These are phyloP conservation scores for Conidiobolus incongruus DNA, from an alignment of 371 early-diverging fungal genomes.

Conservation along the genomic window DNA sequence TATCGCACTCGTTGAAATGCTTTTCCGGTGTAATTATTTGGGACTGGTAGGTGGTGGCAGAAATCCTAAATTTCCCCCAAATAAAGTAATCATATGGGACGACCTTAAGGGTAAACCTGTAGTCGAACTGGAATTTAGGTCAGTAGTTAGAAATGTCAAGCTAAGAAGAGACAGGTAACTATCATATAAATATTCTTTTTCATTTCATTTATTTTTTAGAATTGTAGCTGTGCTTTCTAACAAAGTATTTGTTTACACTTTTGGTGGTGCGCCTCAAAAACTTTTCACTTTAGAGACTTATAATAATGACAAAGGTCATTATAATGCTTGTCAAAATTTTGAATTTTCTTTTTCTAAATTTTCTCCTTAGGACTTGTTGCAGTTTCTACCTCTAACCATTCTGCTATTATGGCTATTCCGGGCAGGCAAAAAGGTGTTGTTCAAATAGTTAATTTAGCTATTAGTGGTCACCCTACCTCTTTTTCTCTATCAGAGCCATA, in stretches of 20 bases:
- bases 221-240: conserved; percentile 53
- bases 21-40: conserved; percentile 78
- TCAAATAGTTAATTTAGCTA: conserved; percentile 61
- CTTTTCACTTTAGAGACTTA: conserved; percentile 66
- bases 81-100: conserved; percentile 81
- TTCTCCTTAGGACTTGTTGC: conserved; percentile 26
- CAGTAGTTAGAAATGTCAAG: conserved; percentile 57
- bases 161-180: conserved; percentile 50
- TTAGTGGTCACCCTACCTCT: conserved; percentile 16
- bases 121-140: conserved; percentile 56
- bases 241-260: conserved; percentile 66
- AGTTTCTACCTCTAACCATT: conserved; percentile 27
- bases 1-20: conserved; percentile 82
- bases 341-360: neutral
- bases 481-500: conserved; percentile 6
- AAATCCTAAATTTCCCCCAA: conserved; percentile 64
- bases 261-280: conserved; percentile 37
- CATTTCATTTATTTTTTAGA: conserved; percentile 11
- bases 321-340: neutral
- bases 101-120: conserved; percentile 49
- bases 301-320: conserved; percentile 54
- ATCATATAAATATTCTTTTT: conserved; percentile 9
- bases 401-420: conserved; percentile 47
- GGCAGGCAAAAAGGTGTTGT: conserved; percentile 63
- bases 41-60: conserved; percentile 91